Conservation (phyloP, 1,284 basidiomycete species). For the Leccinum pallidistipes region DNA sequence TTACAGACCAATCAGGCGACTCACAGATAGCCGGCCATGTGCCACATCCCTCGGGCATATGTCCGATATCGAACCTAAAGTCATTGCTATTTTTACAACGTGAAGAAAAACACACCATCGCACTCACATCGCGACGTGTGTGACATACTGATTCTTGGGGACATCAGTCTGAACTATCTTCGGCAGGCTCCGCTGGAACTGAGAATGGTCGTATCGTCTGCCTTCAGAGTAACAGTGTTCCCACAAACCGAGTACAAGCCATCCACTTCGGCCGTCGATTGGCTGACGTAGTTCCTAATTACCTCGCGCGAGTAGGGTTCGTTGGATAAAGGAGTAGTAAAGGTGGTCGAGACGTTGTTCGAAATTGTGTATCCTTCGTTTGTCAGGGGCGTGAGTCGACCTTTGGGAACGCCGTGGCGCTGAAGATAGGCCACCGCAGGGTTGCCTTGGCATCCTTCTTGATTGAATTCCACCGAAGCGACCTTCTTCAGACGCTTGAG, state of each 20-base stretch:
- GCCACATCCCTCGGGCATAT: conserved; percentile 41
- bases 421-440: conserved; percentile 93
- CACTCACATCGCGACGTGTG: conserved; percentile 39
- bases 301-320: conserved; percentile 79
- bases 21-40: conserved; percentile 41
- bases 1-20: conserved; percentile 1
- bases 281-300: conserved; percentile 50
- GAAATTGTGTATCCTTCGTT: conserved; percentile 86
- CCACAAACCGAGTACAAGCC: conserved; percentile 50
- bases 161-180: conserved; percentile 38
- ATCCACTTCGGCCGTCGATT: conserved; percentile 40
- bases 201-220: conserved; percentile 35
- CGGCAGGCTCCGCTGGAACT: conserved; percentile 34
- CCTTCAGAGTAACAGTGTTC: conserved; percentile 44
- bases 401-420: conserved; percentile 83
- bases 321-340: conserved; percentile 84
- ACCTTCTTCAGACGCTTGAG: conserved; percentile 88
- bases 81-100: not conserved
- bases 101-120: too few relatives aligned
- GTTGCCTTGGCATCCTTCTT: conserved; percentile 89
- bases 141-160: conserved; percentile 31
- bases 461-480: conserved; percentile 83
- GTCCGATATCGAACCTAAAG: conserved; percentile 36
- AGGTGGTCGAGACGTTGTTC: conserved; percentile 56
- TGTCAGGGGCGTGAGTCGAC: conserved; percentile 75